Conservation (phyloP, 495 filamentous ascomycete genomes). For the Podospora didyma region DNA sequence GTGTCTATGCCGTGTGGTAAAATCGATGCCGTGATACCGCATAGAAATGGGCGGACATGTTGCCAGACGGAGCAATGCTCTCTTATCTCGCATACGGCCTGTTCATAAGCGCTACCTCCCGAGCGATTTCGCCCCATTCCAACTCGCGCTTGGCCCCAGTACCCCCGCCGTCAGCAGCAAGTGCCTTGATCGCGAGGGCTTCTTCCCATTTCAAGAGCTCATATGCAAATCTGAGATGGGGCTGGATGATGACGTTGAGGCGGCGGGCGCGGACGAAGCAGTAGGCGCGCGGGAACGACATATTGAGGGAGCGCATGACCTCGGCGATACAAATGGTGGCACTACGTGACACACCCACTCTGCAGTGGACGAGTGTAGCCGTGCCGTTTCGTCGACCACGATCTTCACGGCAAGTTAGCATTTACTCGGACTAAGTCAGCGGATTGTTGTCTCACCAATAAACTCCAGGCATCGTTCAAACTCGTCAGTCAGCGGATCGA, state of each 20-base stretch:
- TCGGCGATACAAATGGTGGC: conserved; percentile 98
- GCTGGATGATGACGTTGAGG: conserved; percentile 65
- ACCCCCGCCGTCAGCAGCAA: not conserved
- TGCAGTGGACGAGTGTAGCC: conserved; percentile 94
- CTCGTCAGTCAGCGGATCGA: conserved; percentile 84
- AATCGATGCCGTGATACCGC: too few species aligned
- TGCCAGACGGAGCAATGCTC: not conserved
- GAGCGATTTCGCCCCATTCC: conserved; percentile 83
- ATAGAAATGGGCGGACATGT: too few species aligned
- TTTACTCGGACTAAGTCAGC: not conserved
- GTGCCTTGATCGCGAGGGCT: conserved; percentile 30
- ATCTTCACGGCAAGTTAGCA: conserved; percentile 44
- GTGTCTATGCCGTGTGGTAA: too few species aligned
- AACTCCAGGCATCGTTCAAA: conserved; percentile 86
- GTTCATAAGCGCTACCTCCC: conserved; percentile 94
- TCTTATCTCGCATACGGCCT: conserved; percentile 68
- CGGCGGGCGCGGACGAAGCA: conserved; percentile 92
- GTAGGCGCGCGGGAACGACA: conserved; percentile 91
- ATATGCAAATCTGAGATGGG: conserved; percentile 58
- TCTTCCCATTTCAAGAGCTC: conserved; percentile 96
- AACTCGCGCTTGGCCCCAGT: conserved; percentile 61
- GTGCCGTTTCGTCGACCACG: conserved; percentile 67
- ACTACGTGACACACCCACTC: conserved; percentile 90
- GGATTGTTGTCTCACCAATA: conserved; percentile 62
- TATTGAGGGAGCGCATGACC: conserved; percentile 74